Percentiles rank a stretch among this genome's conserved stretches.
These are phyloP conservation scores for Crithidia mellificae DNA, from an alignment of 208 protist genomes.

Conservation along the genomic window DNA sequence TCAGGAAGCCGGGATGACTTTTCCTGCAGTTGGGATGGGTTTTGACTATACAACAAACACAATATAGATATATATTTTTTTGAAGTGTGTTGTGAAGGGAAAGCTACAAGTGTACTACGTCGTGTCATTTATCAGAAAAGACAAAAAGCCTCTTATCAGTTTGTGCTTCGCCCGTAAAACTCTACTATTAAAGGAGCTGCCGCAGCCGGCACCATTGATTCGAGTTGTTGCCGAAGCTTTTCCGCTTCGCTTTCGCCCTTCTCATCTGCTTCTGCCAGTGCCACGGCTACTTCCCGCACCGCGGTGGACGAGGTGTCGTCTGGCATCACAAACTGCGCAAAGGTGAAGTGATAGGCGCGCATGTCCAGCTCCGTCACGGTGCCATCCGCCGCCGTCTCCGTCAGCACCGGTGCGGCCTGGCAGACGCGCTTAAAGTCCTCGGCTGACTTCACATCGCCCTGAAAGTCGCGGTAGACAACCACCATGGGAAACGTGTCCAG, in stretches of 20 bases:
- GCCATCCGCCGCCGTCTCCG: conserved; percentile 23
- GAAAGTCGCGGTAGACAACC: conserved; percentile 36
- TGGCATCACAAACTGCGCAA: conserved; percentile 31
- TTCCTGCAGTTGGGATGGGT: too few relatives aligned
- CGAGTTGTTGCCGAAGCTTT: conserved; percentile 2
- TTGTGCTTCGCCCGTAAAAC: conserved; percentile 11
- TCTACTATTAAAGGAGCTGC: conserved; percentile 13
- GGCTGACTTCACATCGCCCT: not conserved
- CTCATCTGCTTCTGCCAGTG: conserved; percentile 1
- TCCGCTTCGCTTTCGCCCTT: not conserved
- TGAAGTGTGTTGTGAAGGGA: too few relatives aligned
- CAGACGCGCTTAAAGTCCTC: conserved; percentile 16
- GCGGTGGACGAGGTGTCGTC: conserved; percentile 62
- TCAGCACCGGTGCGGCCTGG: conserved; percentile 21
- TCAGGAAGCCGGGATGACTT: too few relatives aligned
- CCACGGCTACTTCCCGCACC: conserved; percentile 41
- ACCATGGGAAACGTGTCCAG: conserved; percentile 59
- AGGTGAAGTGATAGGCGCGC: conserved; percentile 45
- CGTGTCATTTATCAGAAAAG: too few relatives aligned
- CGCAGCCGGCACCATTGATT: conserved; percentile 29
- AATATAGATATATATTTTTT: too few relatives aligned
- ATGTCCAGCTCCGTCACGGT: conserved; percentile 41
- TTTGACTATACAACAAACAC: too few relatives aligned
- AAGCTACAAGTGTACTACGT: too few relatives aligned
- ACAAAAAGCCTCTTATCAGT: too few relatives aligned